Evolutionary conservation across 352 stramenopile species (phyloP).

Genomic region (Phytopythium vexans): DNA sequence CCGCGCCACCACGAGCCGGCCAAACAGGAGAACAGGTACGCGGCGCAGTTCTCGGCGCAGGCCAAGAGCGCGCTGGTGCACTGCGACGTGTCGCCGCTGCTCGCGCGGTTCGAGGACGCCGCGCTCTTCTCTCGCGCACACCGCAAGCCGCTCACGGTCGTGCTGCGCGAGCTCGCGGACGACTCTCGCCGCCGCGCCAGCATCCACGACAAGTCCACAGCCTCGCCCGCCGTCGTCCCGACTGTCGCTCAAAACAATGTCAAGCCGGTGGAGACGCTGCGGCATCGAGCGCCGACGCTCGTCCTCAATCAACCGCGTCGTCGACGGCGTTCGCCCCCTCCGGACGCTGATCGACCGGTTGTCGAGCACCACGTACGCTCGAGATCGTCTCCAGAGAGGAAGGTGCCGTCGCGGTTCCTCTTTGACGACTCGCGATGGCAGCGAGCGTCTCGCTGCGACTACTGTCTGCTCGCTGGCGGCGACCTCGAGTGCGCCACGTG

Average conservation of each 20-base stretch:
- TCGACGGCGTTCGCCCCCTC: slow-evolving; percentile 6
- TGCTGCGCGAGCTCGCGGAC: slow-evolving; percentile 25
- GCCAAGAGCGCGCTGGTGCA: slow-evolving; percentile 29
- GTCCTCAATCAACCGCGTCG: slow-evolving; percentile 8
- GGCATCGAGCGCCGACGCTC: slow-evolving; percentile 17
- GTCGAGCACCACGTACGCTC: slow-evolving; percentile 6
- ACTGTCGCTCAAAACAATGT: neutral
- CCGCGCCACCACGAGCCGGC: neutral
- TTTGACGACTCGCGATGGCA: slow-evolving; percentile 39
- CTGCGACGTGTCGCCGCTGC: slow-evolving; percentile 22
- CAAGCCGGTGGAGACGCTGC: neutral
- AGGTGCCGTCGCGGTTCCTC: slow-evolving; percentile 47
- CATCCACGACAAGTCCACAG: neutral
- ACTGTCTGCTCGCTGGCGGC: slow-evolving; percentile 53
- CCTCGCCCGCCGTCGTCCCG: neutral
- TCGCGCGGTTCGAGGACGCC: slow-evolving; percentile 32
- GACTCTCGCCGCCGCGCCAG: neutral
- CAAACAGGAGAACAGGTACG: neutral
- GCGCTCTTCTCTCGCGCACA: slow-evolving; percentile 29
- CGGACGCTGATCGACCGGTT: slow-evolving; percentile 8
- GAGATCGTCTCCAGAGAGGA: slow-evolving; percentile 8
- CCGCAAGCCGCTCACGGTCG: slow-evolving; percentile 23
- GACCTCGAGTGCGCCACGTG: slow-evolving; percentile 67
- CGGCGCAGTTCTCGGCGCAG: slow-evolving; percentile 21
- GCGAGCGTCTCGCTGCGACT: slow-evolving; percentile 49